Conservation (phyloP, 176 grass and related monocot genomes). For the Poa pratensis region DNA sequence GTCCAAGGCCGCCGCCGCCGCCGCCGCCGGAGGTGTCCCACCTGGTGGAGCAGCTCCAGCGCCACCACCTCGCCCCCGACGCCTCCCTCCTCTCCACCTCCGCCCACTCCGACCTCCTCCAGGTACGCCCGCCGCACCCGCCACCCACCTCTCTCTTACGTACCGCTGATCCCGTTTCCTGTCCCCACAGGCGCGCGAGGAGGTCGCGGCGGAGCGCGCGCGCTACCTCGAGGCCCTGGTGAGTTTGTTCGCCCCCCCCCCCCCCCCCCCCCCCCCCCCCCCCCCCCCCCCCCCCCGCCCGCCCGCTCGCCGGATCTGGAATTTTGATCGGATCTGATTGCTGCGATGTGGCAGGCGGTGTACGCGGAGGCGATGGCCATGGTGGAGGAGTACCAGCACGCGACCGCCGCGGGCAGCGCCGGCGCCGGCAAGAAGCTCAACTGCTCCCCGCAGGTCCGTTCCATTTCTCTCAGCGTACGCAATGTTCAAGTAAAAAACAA, state of each 20-base stretch:
- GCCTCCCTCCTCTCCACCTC: slow-evolving; percentile 86
- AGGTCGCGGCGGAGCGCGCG: slow-evolving; percentile 78
- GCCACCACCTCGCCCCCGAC: slow-evolving; percentile 92
- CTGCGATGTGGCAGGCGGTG: slow-evolving; percentile 52
- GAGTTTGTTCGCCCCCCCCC: too few relatives aligned
- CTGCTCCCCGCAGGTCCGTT: slow-evolving; percentile 87
- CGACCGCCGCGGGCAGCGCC: slow-evolving; percentile 44
- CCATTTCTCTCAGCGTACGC: background rate
- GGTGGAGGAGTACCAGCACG: slow-evolving; percentile 93
- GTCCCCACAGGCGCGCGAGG: slow-evolving; percentile 70
- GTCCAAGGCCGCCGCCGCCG: slow-evolving; percentile 64
- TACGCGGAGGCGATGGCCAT: slow-evolving; percentile 82
- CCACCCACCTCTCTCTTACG: background rate
- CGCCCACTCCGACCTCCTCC: slow-evolving; percentile 77
- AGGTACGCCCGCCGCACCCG: slow-evolving; percentile 46
- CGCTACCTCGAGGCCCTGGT: slow-evolving; percentile 92
- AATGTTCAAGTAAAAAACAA: background rate
- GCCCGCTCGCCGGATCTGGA: slow-evolving; percentile 25
- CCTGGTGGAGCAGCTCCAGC: slow-evolving; percentile 85
- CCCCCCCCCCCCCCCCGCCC: too few relatives aligned
- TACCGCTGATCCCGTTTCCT: background rate
- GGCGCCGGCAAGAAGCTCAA: slow-evolving; percentile 74
- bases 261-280: too few relatives aligned
- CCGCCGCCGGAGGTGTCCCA: slow-evolving; percentile 75
- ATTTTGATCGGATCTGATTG: slow-evolving; percentile 36